Percentiles rank a stretch among this genome's conserved stretches.
phyloP scores from a whole-genome alignment of 495 filamentous ascomycete genomes.

The Immersiella caudata region DNA sequence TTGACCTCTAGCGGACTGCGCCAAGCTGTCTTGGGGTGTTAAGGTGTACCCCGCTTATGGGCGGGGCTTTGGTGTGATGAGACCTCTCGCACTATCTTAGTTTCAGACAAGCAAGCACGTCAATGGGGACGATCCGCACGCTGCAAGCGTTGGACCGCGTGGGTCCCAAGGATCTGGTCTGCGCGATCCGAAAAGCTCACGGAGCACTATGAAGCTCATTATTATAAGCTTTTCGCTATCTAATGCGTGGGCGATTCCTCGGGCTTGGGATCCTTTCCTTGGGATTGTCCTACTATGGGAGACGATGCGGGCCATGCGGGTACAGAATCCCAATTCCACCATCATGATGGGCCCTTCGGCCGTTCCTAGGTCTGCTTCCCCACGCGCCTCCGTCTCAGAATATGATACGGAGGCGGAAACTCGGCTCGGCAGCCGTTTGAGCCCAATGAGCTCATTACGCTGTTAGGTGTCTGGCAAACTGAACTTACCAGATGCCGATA shows the following conservation, averaged over 20 bases:
- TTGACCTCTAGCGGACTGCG: constrained; percentile 1
- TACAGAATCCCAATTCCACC: not conserved
- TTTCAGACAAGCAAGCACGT: constrained; percentile 17
- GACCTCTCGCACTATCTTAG: constrained; percentile 21
- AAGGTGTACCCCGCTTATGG: not conserved
- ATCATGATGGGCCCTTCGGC: not conserved
- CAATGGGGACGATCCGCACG: constrained; percentile 7
- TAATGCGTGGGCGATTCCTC: not conserved
- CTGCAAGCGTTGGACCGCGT: not conserved
- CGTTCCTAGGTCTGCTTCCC: not conserved
- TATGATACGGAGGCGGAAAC: not conserved
- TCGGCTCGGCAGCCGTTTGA: not conserved
- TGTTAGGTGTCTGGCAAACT: too few relatives aligned
- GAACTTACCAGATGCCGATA: too few relatives aligned
- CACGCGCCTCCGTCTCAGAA: not conserved
- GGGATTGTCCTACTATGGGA: not conserved
- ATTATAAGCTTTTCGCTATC: constrained; percentile 5
- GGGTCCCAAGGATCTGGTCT: constrained; percentile 13
- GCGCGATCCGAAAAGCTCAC: constrained; percentile 8
- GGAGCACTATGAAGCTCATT: not conserved
- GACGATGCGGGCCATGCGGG: not conserved
- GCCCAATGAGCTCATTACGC: not conserved
- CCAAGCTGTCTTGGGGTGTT: not conserved
- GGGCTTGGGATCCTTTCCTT: not conserved
- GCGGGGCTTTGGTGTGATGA: not conserved